Evolutionary conservation across 805 yeast species (phyloP).

Genomic region (Cyberlindnera maclurae): DNA sequence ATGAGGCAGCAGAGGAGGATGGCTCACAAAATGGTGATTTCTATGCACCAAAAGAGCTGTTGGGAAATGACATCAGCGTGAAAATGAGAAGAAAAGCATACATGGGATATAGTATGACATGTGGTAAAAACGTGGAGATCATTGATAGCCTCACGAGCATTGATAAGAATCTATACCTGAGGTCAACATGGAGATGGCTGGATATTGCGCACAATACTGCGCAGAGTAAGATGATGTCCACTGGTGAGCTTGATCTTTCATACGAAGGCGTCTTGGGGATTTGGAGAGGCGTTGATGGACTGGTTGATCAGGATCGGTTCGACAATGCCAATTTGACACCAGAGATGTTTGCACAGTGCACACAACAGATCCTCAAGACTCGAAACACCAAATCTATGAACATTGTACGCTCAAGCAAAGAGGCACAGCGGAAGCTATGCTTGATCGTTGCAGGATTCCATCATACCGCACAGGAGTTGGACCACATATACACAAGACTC

Average conservation of each 20-base stretch:
- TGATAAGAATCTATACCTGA: conserved; percentile 46
- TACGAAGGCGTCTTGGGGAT: conserved; percentile 84
- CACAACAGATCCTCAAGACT: conserved; percentile 27
- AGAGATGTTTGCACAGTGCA: conserved; percentile 15
- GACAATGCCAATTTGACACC: conserved; percentile 30
- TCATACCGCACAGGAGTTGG: conserved; percentile 67
- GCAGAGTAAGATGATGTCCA: conserved; percentile 57
- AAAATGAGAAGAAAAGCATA: conserved; percentile 66
- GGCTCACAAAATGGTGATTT: conserved; percentile 19
- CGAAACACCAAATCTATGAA: conserved; percentile 24
- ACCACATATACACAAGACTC: conserved; percentile 53
- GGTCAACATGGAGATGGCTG: conserved; percentile 91
- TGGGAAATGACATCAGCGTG: conserved; percentile 68
- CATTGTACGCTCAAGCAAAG: conserved; percentile 39
- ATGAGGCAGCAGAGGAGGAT: conserved; percentile 18
- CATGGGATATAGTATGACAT: conserved; percentile 65
- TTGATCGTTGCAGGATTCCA: conserved; percentile 89
- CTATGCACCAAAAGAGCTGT: conserved; percentile 34
- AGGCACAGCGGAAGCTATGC: conserved; percentile 69
- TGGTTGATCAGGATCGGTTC: conserved; percentile 34
- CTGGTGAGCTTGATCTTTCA: conserved; percentile 70
- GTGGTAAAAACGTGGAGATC: conserved; percentile 54
- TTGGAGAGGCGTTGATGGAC: conserved; percentile 70
- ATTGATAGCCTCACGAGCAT: conserved; percentile 46
- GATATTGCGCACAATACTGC: conserved; percentile 61